Evolutionary conservation across 345 rosid genomes (phyloP).

Genomic region (Eutrema heterophyllum): DNA sequence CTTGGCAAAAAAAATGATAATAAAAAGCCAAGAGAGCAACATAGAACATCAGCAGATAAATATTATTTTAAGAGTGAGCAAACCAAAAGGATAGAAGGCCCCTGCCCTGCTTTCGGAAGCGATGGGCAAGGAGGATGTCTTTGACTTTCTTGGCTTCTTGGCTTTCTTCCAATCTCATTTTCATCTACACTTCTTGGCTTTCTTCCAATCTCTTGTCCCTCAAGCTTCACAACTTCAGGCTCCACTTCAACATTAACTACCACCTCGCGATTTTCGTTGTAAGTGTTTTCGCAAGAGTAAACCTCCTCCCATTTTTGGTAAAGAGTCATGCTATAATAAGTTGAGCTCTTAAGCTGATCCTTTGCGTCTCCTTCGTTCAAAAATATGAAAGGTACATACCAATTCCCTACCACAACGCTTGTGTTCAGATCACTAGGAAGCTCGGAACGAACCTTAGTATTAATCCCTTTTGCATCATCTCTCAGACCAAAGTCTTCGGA

Average conservation of each 20-base stretch:
- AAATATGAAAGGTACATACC: constrained; percentile 72
- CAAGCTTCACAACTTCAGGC: constrained; percentile 33
- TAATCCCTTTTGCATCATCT: constrained; percentile 57
- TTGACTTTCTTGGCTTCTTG: too few relatives aligned
- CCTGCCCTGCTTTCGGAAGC: too few relatives aligned
- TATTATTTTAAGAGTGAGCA: too few relatives aligned
- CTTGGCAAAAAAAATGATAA: too few relatives aligned
- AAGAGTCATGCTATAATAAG: constrained; percentile 50
- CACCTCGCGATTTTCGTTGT: constrained; percentile 10
- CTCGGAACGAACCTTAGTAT: constrained; percentile 29
- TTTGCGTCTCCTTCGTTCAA: constrained; percentile 36
- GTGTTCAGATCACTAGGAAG: constrained; percentile 37
- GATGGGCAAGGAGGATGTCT: too few relatives aligned
- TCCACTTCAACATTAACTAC: constrained; percentile 31
- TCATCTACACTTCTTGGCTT: background rate
- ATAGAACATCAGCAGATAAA: too few relatives aligned
- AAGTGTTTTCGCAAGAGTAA: constrained; percentile 27
- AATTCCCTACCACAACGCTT: constrained; percentile 41
- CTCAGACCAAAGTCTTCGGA: constrained; percentile 26
- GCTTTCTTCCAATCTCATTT: too few relatives aligned
- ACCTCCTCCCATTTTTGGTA: constrained; percentile 59
- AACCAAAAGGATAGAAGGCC: too few relatives aligned
- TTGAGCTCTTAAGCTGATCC: constrained; percentile 44
- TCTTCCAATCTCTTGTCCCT: constrained; percentile 20
- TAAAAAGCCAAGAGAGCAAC: too few relatives aligned